phyloP scores from a whole-genome alignment of 805 yeast species.

The Torulaspora maleeae region DNA sequence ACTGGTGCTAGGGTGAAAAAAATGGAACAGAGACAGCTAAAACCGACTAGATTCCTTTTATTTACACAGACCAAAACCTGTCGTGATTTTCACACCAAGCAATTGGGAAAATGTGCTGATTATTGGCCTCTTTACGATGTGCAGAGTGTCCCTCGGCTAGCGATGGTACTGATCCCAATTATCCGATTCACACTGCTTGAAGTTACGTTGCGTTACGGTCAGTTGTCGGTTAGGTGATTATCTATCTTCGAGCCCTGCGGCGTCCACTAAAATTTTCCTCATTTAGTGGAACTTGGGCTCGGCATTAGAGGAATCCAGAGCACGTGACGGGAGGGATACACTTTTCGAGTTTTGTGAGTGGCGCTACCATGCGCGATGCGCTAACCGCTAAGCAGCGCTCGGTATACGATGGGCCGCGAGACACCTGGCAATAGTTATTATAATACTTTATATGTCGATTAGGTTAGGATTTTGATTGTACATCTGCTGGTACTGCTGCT shows the following conservation, averaged over 20 bases:
- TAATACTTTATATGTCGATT: slow-evolving; percentile 28
- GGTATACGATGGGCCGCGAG: no score
- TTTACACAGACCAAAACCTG: background rate
- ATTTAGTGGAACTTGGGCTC: slow-evolving; percentile 4
- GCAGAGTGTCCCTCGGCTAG: background rate
- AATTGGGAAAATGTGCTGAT: slow-evolving; percentile 6
- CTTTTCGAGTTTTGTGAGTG: no score
- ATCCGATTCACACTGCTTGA: background rate
- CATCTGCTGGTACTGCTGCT: slow-evolving; percentile 16
- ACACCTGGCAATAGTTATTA: background rate
- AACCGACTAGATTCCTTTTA: slow-evolving; percentile 8
- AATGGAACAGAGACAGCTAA: background rate
- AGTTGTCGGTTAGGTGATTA: slow-evolving; percentile 11
- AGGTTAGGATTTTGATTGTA: slow-evolving; percentile 23
- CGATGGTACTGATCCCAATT: background rate
- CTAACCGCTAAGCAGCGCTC: no score
- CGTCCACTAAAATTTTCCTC: slow-evolving; percentile 4
- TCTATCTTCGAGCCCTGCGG: background rate
- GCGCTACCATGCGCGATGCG: slow-evolving; percentile 3
- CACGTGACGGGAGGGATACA: no score
- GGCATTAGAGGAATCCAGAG: background rate
- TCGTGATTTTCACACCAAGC: no score
- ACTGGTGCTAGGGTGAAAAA: background rate
- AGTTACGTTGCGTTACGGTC: slow-evolving; percentile 10
- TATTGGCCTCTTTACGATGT: background rate